These are phyloP conservation scores for Acanthamoeba polyphaga DNA, from an alignment of 208 protist species.

Conservation along the genomic window DNA sequence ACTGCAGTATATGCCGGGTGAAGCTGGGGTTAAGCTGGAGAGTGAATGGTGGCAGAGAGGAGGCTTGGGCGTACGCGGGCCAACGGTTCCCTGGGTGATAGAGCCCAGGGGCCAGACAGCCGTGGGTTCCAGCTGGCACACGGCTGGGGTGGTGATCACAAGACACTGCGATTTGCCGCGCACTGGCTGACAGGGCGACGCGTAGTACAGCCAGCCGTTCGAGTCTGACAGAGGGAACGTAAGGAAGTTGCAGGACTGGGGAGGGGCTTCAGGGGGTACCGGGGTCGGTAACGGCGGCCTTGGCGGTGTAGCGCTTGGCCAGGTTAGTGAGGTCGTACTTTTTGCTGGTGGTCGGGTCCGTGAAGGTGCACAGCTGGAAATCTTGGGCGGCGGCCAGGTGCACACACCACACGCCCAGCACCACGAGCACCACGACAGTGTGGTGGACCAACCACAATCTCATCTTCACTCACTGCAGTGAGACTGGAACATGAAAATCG, in stretches of 20 bases:
- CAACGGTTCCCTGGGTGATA: neutral
- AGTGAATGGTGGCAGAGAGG: neutral
- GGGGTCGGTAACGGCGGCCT: too few relatives aligned
- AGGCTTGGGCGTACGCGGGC: too few relatives aligned
- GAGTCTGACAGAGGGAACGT: too few relatives aligned
- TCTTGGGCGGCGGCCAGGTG: neutral
- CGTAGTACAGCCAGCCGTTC: neutral
- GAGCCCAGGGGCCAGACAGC: neutral
- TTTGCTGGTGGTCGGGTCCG: neutral
- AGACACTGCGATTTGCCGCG: too few relatives aligned
- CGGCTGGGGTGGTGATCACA: too few relatives aligned
- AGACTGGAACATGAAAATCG: too few relatives aligned
- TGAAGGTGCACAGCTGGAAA: neutral
- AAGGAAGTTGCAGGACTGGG: too few relatives aligned
- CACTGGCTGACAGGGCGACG: neutral
- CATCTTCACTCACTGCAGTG: too few relatives aligned
- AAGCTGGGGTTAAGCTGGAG: too few relatives aligned
- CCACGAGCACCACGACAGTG: neutral
- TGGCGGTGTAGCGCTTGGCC: neutral
- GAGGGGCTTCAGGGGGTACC: neutral
- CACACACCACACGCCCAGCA: neutral
- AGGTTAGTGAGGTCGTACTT: neutral
- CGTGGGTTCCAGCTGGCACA: neutral
- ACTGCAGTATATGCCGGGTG: too few relatives aligned
- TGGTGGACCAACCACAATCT: too few relatives aligned